phyloP scores from a whole-genome alignment of 805 yeast species.

The Metschnikowia koreensis region DNA sequence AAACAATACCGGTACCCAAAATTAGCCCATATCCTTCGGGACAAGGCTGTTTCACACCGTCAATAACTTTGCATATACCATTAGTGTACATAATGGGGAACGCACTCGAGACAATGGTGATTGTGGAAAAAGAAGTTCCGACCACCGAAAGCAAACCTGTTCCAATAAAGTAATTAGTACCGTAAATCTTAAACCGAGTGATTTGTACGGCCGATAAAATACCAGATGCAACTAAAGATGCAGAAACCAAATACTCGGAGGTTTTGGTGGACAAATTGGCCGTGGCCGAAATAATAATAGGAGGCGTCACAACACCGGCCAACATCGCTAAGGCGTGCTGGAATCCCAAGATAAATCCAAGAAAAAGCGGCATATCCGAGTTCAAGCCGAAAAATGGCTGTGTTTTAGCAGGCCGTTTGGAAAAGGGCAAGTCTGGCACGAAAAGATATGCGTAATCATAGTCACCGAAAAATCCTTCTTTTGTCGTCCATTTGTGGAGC shows the following conservation, averaged over 20 bases:
- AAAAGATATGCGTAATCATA: slow-evolving; percentile 79
- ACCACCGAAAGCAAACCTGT: slow-evolving; percentile 88
- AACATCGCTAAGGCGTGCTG: slow-evolving; percentile 90
- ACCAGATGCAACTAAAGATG: slow-evolving; percentile 40
- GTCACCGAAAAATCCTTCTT: slow-evolving; percentile 82
- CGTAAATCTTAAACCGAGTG: slow-evolving; percentile 72
- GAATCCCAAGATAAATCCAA: slow-evolving; percentile 76
- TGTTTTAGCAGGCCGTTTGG: slow-evolving; percentile 41
- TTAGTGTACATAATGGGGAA: slow-evolving; percentile 75
- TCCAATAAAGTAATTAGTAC: slow-evolving; percentile 76
- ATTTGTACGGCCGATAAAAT: slow-evolving; percentile 72
- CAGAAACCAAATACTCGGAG: slow-evolving; percentile 37
- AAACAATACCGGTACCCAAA: slow-evolving; percentile 73
- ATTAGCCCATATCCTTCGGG: slow-evolving; percentile 91
- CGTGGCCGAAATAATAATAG: slow-evolving; percentile 62
- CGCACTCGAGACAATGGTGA: slow-evolving; percentile 72
- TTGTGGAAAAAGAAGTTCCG: slow-evolving; percentile 88
- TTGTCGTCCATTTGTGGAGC: slow-evolving; percentile 58
- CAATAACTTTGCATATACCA: slow-evolving; percentile 62
- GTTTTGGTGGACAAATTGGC: slow-evolving; percentile 55
- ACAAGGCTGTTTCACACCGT: slow-evolving; percentile 72
- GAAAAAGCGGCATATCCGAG: slow-evolving; percentile 74
- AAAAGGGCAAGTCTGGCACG: slow-evolving; percentile 77
- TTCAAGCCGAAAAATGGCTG: slow-evolving; percentile 85
- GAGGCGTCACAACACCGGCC: slow-evolving; percentile 88